Base-by-base conservation (phyloP, 192 early-diverging fungal species). In the Backusella liffmaniae region DNA sequence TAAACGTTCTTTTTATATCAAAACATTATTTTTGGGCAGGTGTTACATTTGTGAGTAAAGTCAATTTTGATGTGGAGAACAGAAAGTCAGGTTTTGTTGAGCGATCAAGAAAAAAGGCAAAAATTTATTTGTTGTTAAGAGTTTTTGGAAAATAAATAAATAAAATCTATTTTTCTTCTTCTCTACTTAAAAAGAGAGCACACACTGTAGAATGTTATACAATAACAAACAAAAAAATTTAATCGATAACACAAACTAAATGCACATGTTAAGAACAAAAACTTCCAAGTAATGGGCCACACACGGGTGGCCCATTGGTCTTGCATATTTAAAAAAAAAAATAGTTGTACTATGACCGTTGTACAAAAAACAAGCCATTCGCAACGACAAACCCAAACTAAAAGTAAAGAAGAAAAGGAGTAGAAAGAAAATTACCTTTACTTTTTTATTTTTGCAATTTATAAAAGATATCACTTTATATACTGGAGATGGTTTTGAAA, bases 331-430 rank as follows among this genome's bases (percentile, higher is more conserved):
- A 21, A 53, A 5, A 53, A 12, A 56, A 56, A 56, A 21, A 18
- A 53, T 21, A 53, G 51, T 21, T 56, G 51, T 56, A 56, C 5
- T 59, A 23, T 59, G 53, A 59, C 53, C 9, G 53, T 59, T 59
- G 53, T 26, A 59, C 53, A 59, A 59, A 59, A 59, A 59, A 59
- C 53, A 59, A 59, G 53, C 53, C 53, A 18, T 59, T 59, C 5
- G 6, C 46, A 59, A 26, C n/a, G 26, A 2, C 21, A 59, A 39
- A 39, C 10, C 2, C 53, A 59, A 59, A 29, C 53, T 9, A 13
- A 13, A 23, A 16, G 15, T 3, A 44, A 21, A 10, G 10, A 59
- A 23, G 0, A 5, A 16, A 10, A 56, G 8, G 0, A 8, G 2
- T 56, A 56, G 4, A 56, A 56, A 56, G 21, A 5, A 8, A 56